Percentiles rank a stretch among this genome's conserved stretches.
Evolutionary conservation across 1,139 yeast genomes (phyloP).

Genomic region (Pichia kudriavzevii): DNA sequence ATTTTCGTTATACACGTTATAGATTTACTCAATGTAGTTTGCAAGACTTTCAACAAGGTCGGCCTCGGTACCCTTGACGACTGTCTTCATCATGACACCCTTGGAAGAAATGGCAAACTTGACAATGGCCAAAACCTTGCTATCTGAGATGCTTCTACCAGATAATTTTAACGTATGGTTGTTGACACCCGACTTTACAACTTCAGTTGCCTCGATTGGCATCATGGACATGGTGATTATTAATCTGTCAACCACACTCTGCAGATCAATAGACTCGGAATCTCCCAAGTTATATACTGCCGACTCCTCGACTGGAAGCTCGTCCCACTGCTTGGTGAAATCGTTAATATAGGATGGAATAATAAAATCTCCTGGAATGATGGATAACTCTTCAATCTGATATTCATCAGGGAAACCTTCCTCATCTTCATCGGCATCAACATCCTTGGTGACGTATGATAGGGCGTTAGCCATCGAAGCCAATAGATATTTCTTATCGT

Average conservation of each 20-base stretch:
- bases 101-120: conserved; percentile 68
- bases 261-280: conserved; percentile 30
- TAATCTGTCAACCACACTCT: conserved; percentile 43
- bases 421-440: conserved; percentile 64
- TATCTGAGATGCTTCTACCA: conserved; percentile 74
- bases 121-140: conserved; percentile 59
- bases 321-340: conserved; percentile 71
- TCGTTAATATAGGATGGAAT: conserved; percentile 71
- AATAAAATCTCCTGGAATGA: conserved; percentile 78
- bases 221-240: conserved; percentile 44
- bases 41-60: conserved; percentile 40
- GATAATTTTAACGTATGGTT: conserved; percentile 67
- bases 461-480: conserved; percentile 55
- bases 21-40: conserved; percentile 30
- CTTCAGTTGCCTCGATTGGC: conserved; percentile 75
- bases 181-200: conserved; percentile 42
- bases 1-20: too few relatives aligned
- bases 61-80: conserved; percentile 59
- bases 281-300: conserved; percentile 54
- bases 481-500: conserved; percentile 6
- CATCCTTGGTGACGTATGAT: conserved; percentile 72
- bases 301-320: conserved; percentile 50
- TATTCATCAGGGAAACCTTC: conserved; percentile 94
- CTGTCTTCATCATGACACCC: conserved; percentile 73
- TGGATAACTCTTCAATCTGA: conserved; percentile 73